Conservation (phyloP, 345 rosid species). For the Euphorbia pulcherrima region DNA sequence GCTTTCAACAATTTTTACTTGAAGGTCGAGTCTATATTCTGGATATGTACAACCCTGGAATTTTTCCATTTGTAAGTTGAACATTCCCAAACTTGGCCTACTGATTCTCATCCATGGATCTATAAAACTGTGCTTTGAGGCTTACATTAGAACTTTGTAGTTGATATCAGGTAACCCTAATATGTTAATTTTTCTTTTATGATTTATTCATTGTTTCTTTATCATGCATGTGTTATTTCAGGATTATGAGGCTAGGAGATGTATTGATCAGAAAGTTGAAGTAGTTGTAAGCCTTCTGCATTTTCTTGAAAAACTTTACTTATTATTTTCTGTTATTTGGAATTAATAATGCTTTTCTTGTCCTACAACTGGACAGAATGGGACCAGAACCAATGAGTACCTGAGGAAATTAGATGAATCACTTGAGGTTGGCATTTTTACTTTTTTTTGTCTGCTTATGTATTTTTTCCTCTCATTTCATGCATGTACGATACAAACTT, state of each 20-base stretch:
- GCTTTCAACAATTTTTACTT: slow-evolving; percentile 12
- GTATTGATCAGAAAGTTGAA: slow-evolving; percentile 75
- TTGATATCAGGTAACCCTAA: background rate
- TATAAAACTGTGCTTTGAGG: slow-evolving; percentile 6
- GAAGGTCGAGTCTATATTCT: slow-evolving; percentile 77
- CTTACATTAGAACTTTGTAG: slow-evolving; percentile 2
- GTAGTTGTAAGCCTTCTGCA: slow-evolving; percentile 46
- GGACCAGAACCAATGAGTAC: slow-evolving; percentile 69
- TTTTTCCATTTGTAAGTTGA: slow-evolving; percentile 79
- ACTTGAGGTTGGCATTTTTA: slow-evolving; percentile 54
- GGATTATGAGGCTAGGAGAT: slow-evolving; percentile 74
- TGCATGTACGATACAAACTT: background rate
- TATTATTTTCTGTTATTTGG: slow-evolving; percentile 14
- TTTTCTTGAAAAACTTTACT: slow-evolving; percentile 9
- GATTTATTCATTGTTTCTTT: background rate
- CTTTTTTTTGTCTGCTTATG: slow-evolving; percentile 5
- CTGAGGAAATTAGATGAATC: slow-evolving; percentile 74
- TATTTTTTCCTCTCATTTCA: slow-evolving; percentile 6
- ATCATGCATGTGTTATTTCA: slow-evolving; percentile 16
- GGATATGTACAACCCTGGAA: slow-evolving; percentile 86
- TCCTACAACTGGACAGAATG: slow-evolving; percentile 46
- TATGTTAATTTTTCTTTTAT: slow-evolving; percentile 10
- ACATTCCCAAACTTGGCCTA: slow-evolving; percentile 9
- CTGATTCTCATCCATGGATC: background rate
- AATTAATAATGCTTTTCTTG: slow-evolving; percentile 8